Conservation (phyloP, 2,329 filamentous ascomycete genomes). For the Penicillium sp. region DNA sequence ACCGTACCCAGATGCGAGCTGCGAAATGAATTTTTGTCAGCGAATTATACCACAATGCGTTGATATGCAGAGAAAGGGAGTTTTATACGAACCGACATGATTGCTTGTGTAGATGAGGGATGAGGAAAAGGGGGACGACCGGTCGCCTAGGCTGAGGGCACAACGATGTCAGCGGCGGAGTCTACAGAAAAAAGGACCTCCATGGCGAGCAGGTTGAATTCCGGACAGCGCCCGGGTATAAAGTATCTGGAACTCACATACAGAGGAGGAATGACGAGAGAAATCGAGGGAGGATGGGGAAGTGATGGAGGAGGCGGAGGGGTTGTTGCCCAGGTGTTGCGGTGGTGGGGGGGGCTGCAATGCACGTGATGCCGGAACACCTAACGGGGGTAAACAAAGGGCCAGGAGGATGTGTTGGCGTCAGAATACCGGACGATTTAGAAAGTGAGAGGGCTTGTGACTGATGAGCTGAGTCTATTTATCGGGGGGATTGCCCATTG, state of each 20-base stretch:
- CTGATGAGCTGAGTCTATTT: background rate
- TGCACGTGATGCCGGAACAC: constrained; percentile 29
- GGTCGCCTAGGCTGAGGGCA: constrained; percentile 31
- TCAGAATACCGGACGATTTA: background rate
- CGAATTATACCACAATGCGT: background rate
- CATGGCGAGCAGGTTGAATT: background rate
- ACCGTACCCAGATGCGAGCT: constrained; percentile 44
- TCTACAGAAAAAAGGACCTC: constrained; percentile 1
- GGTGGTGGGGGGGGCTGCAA: constrained; percentile 33
- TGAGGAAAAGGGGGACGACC: constrained; percentile 24
- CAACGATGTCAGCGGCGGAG: constrained; percentile 36
- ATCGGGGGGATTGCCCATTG: background rate
- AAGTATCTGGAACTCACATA: constrained; percentile 19
- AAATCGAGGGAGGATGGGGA: constrained; percentile 12
- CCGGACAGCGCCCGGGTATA: background rate
- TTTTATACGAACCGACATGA: constrained; percentile 39
- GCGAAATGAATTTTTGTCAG: constrained; percentile 7
- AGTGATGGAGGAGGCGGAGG: constrained; percentile 38
- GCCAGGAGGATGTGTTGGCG: background rate
- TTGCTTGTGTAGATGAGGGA: constrained; percentile 30
- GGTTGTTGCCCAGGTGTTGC: constrained; percentile 40
- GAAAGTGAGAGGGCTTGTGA: background rate
- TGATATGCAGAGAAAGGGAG: background rate
- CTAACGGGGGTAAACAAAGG: constrained; percentile 20
- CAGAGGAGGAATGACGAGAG: constrained; percentile 6